Conservation (phyloP, 2,329 filamentous ascomycete genomes). For the Metarhizium humberi region DNA sequence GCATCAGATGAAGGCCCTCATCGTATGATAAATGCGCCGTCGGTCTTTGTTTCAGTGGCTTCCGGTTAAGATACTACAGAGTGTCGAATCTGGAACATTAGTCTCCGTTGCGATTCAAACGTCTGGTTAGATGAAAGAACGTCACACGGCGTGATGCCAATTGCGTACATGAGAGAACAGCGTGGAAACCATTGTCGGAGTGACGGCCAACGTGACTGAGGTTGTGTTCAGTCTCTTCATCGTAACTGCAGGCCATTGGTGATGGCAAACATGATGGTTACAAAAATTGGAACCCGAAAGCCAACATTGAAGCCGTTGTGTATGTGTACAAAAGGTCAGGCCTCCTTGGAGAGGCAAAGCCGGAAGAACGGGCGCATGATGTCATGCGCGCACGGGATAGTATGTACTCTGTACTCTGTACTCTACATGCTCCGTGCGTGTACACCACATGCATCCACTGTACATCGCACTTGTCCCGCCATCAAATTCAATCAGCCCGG, state of each 20-base stretch:
- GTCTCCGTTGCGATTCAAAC: background rate
- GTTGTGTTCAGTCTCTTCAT: slow-evolving; percentile 64
- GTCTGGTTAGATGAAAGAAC: background rate
- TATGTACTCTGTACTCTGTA: no score
- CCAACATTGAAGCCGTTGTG: background rate
- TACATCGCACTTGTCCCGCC: no score
- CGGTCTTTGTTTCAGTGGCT: slow-evolving; percentile 65
- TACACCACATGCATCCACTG: no score
- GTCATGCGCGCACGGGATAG: background rate
- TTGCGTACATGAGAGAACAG: slow-evolving; percentile 71
- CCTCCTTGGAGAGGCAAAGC: no score
- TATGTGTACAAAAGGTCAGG: no score
- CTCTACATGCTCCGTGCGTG: no score
- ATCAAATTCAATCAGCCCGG: no score
- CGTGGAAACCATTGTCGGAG: slow-evolving; percentile 79
- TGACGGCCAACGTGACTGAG: slow-evolving; percentile 72
- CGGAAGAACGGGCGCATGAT: background rate
- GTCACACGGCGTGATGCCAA: background rate
- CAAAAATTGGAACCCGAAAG: background rate
- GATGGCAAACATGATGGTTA: background rate
- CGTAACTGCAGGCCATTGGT: background rate
- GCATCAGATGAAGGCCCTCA: slow-evolving; percentile 79
- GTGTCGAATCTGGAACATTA: background rate
- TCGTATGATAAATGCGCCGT: slow-evolving; percentile 91
- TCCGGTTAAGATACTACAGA: slow-evolving; percentile 69